Evolutionary conservation across 306 rosid genomes (phyloP), one percentile per base, ranked within the genome.

Genomic region (Cucumis hystrix): DNA sequence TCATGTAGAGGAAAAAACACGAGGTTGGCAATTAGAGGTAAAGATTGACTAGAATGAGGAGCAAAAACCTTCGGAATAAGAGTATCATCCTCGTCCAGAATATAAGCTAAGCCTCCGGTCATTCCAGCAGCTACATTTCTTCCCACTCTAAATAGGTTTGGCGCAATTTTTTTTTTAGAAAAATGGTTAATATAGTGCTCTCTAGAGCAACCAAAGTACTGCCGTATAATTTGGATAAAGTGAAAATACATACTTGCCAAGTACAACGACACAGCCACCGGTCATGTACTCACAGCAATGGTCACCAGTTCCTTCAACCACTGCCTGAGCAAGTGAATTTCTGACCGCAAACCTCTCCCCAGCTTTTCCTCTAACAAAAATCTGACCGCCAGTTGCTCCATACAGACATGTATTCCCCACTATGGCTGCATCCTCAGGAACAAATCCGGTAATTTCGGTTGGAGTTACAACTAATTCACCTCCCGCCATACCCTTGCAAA

Each of bases 111-210:
- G 56, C 98, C 98, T 81, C 98, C 98, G 13, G 97, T 95, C 98
- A 95, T 95, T 81, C 98, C 98, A 87, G 97, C 97, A 83, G 98
- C 98, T 47, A 95, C 98, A 82, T 95, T 95, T 89, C 98, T 90
- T 77, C 98, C 98, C 86, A 95, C 98, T 87, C 98, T 95, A 93
- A 67, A 82, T 70, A 87, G 65, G 55, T 77, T 60, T 84, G 67
- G 13, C 74, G 20, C 73, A 18, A 85, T 33, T 33, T 33, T 33
- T 1, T 33, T 33, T 33, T 33, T 33, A 61, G 1, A 74, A 54
- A 82, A 45, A 37, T 49, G 39, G 80, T 80, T 80, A 80, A 64
- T 28, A 33, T 60, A 43, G 74, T 39, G 45, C 69, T 47, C 64
- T 80, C 58, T 54, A 20, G 10, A 17, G 10, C 62, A 51, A 72